Evolutionary conservation across 331 rosid genomes (phyloP), one percentile per base, ranked within the genome.

Genomic region (Arachis monticola): DNA sequence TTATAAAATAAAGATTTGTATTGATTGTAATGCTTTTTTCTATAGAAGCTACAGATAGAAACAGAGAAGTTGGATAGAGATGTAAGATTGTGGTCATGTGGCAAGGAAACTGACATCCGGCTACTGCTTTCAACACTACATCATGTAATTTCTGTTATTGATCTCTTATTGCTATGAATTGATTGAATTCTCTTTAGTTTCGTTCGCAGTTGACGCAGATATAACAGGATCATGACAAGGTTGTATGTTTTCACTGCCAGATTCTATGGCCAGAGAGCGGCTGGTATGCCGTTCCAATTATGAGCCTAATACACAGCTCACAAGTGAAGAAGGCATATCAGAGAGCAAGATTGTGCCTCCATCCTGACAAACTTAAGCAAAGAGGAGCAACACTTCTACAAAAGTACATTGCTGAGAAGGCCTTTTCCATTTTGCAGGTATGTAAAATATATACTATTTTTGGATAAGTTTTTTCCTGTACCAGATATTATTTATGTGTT

Each of bases 321-420:
- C 92, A 90, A 65, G 93, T 90, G 73, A 93, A 90, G 86, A 93
- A 93, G 76, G 96, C 96, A 7, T 93, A 93, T 62, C 96, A 91
- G 84, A 93, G 85, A 85, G 98, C 98, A 77, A 91, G 97, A 67
- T 81, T 93, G 52, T 87, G 96, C 81, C 98, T 91, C 73, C 97
- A 91, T 76, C 98, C 98, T 10, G 97, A 93, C 85, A 93, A 91
- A 80, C 85, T 93, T 70, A 97, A 93, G 78, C 98, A 93, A 83
- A 87, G 98, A 89, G 91, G 96, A 85, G 98, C 96, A 40, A 89
- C 93, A 55, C 59, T 59, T 32, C 55, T 81, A 42, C 93, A 93
- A 70, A 91, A 89, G 72, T 85, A 86, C 67, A 72, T 93, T 75
- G 92, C 97, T 40, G 87, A 80, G 41, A 91, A 85, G 85, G 93